Percentiles rank a stretch among this genome's conserved stretches.
These are phyloP conservation scores for Powellomyces hirtus DNA, from an alignment of 192 early-diverging fungal species.

Conservation along the genomic window DNA sequence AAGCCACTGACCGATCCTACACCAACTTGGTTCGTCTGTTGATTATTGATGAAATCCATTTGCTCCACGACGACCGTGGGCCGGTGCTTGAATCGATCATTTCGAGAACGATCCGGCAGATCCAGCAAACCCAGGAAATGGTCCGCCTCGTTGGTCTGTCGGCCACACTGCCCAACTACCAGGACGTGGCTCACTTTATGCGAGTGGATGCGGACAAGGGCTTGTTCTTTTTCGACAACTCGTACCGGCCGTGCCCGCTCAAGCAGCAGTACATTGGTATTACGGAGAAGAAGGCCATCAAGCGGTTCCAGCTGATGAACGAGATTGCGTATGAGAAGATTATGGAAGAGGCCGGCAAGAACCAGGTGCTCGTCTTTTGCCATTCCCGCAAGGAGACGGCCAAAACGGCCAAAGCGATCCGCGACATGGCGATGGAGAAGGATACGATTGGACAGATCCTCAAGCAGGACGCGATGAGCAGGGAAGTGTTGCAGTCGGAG, in stretches of 20 bases:
- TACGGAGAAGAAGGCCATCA: slow-evolving; percentile 94
- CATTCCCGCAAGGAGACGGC: slow-evolving; percentile 98
- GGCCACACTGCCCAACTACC: slow-evolving; percentile 95
- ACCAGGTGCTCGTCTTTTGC: slow-evolving; percentile 93
- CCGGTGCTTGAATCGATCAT: slow-evolving; percentile 94
- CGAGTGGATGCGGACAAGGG: slow-evolving; percentile 78
- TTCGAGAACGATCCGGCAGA: slow-evolving; percentile 76
- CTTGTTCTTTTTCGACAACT: slow-evolving; percentile 91
- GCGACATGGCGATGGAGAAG: slow-evolving; percentile 91
- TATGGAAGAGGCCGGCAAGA: slow-evolving; percentile 73
- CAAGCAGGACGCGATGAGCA: slow-evolving; percentile 73
- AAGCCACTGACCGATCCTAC: slow-evolving; percentile 89
- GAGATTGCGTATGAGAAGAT: slow-evolving; percentile 95
- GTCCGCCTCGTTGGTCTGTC: slow-evolving; percentile 90
- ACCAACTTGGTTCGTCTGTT: slow-evolving; percentile 84
- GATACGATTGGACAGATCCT: slow-evolving; percentile 82
- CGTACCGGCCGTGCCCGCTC: slow-evolving; percentile 90
- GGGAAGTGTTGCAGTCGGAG: slow-evolving; percentile 81
- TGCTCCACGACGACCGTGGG: slow-evolving; percentile 96
- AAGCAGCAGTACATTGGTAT: slow-evolving; percentile 96
- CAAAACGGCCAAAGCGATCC: slow-evolving; percentile 86
- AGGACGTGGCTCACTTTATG: slow-evolving; percentile 92
- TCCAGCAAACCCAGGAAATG: slow-evolving; percentile 85
- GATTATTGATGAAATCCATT: slow-evolving; percentile 97
- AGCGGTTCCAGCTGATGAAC: slow-evolving; percentile 93